Evolutionary conservation across 108 stramenopile genomes (phyloP), one percentile per base, ranked within the genome.

Genomic region (Mediolabrus comicus): DNA sequence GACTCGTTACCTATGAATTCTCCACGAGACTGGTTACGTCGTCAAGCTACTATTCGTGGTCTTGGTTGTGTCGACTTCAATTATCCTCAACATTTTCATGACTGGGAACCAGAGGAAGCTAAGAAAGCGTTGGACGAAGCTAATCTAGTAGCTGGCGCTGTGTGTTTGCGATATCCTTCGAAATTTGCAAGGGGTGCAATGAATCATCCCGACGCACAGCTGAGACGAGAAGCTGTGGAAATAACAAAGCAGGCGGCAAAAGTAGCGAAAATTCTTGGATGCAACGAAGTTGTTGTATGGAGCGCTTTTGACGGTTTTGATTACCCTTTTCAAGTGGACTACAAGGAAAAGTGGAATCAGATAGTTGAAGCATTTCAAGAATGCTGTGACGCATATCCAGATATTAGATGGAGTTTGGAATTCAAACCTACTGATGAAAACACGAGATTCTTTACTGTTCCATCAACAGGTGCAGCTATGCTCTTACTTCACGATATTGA

Each of bases 371-470:
- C 87, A 6, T 95, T 95, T 71, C 86, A 62, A 65, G 85, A 89
- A 77, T 80, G 85, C 30, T 94, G 93, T 59, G 93, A 94, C 72
- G 86, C 79, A n/a, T 87, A 72, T 72, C 93, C 93, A 1, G 64
- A 79, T 36, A 82, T 94, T 51, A 90, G 87, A 41, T 91, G 89
- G 81, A 86, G 85, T 0, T 57, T 95, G 3, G 94, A 95, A 71
- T 95, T 81, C 80, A 95, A 95, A 59, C 94, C 94, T 0, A 95
- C 94, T 11, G 94, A 95, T 62, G 94, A 95, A 67, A 92, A 95
- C 54, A 95, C 94, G 0, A 58, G 94, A 13, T 95, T 89, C 59
- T 95, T 95, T 59, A 87, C 89, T 7, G 89, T 95, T 13, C 94
- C 94, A 14, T 82, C 83, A n/a, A 95, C 94, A 41, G 94, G 87